Evolutionary conservation across 2,329 filamentous ascomycete species (phyloP).

Genomic region (Fusarium gaditjirri): DNA sequence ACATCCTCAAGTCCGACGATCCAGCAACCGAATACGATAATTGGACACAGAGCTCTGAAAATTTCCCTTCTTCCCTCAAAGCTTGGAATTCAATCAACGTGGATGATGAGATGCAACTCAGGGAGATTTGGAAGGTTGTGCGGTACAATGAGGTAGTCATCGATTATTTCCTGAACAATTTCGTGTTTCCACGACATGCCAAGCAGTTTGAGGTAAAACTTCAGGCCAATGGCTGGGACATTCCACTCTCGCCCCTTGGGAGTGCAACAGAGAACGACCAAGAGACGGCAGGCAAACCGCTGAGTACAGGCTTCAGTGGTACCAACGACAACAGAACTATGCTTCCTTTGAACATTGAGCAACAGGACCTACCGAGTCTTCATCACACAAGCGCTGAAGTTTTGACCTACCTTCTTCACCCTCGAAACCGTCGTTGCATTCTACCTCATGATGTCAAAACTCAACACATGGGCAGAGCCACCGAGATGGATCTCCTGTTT

Average conservation of each 20-base stretch:
- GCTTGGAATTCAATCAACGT: constrained; percentile 70
- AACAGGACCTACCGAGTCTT: constrained; percentile 68
- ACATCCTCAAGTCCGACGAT: constrained; percentile 65
- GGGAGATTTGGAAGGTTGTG: constrained; percentile 63
- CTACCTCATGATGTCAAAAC: constrained; percentile 46
- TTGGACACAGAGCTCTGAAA: constrained; percentile 56
- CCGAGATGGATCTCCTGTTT: constrained; percentile 48
- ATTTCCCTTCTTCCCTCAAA: constrained; percentile 60
- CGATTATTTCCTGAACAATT: constrained; percentile 71
- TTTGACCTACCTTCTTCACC: constrained; percentile 66
- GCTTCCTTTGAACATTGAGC: constrained; percentile 69
- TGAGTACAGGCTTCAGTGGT: constrained; percentile 77
- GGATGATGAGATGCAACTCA: constrained; percentile 64
- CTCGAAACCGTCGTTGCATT: constrained; percentile 61
- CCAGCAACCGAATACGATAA: constrained; percentile 66
- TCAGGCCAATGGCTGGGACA: constrained; percentile 75
- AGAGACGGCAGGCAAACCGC: constrained; percentile 10
- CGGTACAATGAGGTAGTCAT: constrained; percentile 62
- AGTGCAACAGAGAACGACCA: not conserved
- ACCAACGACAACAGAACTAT: constrained; percentile 74
- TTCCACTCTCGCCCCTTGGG: constrained; percentile 59
- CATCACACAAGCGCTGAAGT: constrained; percentile 73
- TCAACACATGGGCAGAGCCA: constrained; percentile 55
- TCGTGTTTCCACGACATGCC: constrained; percentile 73
- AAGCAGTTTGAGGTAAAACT: constrained; percentile 74